Conservation (phyloP, 495 filamentous ascomycete species). For the Neurospora tetraspora region DNA sequence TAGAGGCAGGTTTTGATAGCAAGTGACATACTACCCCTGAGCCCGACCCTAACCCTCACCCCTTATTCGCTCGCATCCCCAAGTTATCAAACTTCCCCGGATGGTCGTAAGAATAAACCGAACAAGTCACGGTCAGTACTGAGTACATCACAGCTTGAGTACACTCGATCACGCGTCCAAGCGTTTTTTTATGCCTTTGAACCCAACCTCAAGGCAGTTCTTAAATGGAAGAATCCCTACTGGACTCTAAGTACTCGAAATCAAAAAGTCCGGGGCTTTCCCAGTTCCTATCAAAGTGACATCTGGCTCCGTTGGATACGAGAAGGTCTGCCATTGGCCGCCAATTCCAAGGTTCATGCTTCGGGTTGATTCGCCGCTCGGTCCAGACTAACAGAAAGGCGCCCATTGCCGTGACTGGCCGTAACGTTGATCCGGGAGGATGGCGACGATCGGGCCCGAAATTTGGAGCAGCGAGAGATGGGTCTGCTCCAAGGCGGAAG, state of each 20-base stretch:
- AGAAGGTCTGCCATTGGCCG: background rate
- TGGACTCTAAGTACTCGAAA: background rate
- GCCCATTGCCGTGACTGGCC: background rate
- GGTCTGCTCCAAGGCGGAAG: background rate
- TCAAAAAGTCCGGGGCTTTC: background rate
- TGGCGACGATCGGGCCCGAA: background rate
- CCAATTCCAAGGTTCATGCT: background rate
- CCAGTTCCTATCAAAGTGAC: background rate
- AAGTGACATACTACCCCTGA: background rate
- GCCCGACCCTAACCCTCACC: background rate
- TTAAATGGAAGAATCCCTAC: too few relatives aligned
- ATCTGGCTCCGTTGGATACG: background rate
- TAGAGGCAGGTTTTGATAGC: background rate
- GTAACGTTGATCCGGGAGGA: background rate
- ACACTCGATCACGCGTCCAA: too few relatives aligned
- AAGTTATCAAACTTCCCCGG: too few relatives aligned
- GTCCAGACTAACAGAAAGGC: background rate
- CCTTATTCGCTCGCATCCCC: background rate
- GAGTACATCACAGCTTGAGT: too few relatives aligned
- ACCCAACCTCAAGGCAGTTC: too few relatives aligned
- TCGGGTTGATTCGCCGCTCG: background rate
- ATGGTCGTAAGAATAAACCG: too few relatives aligned
- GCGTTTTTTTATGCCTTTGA: too few relatives aligned
- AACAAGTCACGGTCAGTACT: too few relatives aligned
- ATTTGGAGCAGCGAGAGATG: background rate